These are phyloP conservation scores for Didymellaceae sp. DNA, from an alignment of 2,329 filamentous ascomycete genomes.

Conservation along the genomic window DNA sequence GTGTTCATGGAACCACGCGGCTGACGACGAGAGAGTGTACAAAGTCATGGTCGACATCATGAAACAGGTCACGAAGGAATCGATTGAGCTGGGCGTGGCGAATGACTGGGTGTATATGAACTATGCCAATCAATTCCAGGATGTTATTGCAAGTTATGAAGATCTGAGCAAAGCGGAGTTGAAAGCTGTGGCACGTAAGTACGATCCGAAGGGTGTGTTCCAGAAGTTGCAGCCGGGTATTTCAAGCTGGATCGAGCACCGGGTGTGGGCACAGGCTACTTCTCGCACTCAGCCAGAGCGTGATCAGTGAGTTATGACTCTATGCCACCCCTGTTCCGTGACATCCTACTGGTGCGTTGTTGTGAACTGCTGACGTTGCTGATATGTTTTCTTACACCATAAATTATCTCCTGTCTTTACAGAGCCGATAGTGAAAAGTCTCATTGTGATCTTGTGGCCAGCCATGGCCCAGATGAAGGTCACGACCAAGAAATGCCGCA, in stretches of 20 bases:
- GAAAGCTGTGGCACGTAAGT: conserved; percentile 21
- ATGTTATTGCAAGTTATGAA: neutral
- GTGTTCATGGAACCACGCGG: neutral
- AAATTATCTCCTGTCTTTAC: too few species aligned
- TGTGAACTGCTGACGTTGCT: too few species aligned
- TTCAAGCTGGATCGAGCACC: conserved; percentile 27
- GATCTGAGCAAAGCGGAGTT: neutral
- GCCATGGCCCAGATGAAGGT: too few species aligned
- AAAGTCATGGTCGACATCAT: neutral
- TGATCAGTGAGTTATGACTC: too few species aligned
- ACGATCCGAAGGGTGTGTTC: conserved; percentile 29
- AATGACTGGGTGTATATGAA: neutral
- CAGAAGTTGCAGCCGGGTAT: conserved; percentile 27
- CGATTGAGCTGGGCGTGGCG: neutral
- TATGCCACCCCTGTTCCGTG: too few species aligned
- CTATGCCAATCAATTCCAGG: neutral
- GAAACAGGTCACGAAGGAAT: neutral
- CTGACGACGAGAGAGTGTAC: neutral
- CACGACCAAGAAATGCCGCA: too few species aligned
- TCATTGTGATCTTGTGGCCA: too few species aligned
- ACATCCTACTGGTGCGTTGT: too few species aligned
- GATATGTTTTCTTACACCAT: too few species aligned
- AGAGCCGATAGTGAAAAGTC: too few species aligned
- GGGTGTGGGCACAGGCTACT: neutral
- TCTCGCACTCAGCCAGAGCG: neutral